Conservation (phyloP, 495 filamentous ascomycete genomes). For the Daldinia vernicosa region DNA sequence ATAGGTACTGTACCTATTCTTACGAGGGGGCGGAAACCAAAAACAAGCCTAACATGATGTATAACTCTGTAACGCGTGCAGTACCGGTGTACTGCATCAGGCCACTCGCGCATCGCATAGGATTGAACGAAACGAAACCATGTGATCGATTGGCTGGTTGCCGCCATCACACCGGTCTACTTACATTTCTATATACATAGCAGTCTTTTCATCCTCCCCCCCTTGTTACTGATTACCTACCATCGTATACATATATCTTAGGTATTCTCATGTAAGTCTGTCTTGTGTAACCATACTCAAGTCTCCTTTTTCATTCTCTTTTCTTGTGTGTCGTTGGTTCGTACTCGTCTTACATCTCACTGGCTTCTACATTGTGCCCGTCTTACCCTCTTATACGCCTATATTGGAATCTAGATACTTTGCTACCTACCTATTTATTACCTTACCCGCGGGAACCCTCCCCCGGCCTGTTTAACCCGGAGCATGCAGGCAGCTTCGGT, state of each 20-base stretch:
- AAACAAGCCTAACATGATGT: neutral
- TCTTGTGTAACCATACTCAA: slow-evolving; percentile 21
- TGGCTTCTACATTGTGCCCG: neutral
- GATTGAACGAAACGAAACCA: slow-evolving; percentile 21
- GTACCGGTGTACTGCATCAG: slow-evolving; percentile 22
- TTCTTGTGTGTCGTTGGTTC: neutral
- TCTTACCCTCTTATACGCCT: neutral
- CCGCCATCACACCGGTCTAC: slow-evolving; percentile 37
- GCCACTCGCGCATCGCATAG: slow-evolving; percentile 15
- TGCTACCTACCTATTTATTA: slow-evolving; percentile 11
- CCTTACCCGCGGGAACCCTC: slow-evolving; percentile 1
- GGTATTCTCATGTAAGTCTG: slow-evolving; percentile 1
- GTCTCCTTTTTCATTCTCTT: neutral
- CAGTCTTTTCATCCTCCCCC: neutral
- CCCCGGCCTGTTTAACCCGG: slow-evolving; percentile 16
- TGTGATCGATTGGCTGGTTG: slow-evolving; percentile 32
- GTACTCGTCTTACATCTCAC: neutral
- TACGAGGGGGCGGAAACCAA: neutral
- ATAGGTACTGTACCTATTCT: too few relatives aligned
- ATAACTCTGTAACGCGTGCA: slow-evolving; percentile 1
- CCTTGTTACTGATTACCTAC: slow-evolving; percentile 9
- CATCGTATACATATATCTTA: neutral
- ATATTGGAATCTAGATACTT: slow-evolving; percentile 2
- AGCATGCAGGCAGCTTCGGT: slow-evolving; percentile 20
- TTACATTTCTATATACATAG: neutral